These are phyloP conservation scores for Porpolomopsis calyptriformis DNA, from an alignment of 768 basidiomycete species.

Conservation along the genomic window DNA sequence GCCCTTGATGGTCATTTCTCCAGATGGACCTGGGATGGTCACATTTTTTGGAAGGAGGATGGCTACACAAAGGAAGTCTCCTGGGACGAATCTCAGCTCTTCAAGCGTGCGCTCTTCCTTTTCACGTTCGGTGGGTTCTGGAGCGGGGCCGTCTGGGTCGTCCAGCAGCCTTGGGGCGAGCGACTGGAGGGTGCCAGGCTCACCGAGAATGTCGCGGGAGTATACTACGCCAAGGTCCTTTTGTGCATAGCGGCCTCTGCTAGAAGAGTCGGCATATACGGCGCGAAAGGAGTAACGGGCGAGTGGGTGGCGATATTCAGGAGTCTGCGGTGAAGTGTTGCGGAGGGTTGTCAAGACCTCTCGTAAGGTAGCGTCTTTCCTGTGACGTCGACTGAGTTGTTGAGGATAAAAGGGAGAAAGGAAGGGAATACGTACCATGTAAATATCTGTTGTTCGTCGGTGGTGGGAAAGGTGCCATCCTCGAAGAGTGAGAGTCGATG, in stretches of 20 bases:
- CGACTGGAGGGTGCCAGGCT: conserved; percentile 51
- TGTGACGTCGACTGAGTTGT: conserved; percentile 17
- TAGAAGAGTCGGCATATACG: conserved; percentile 64
- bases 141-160: conserved; percentile 28
- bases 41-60: conserved; percentile 65
- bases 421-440: conserved; percentile 70
- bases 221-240: conserved; percentile 78
- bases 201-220: conserved; percentile 76
- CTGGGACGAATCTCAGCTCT: conserved; percentile 69
- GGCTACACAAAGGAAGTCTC: conserved; percentile 69
- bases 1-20: conserved; percentile 46
- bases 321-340: conserved; percentile 51
- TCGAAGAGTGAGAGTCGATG: conserved; percentile 68
- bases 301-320: conserved; percentile 72
- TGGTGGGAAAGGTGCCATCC: conserved; percentile 63
- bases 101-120: conserved; percentile 65
- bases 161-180: conserved; percentile 53
- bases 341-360: conserved; percentile 74
- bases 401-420: too few species aligned
- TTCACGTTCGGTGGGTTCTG: conserved; percentile 35
- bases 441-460: conserved; percentile 75
- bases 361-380: conserved; percentile 75
- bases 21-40: conserved; percentile 25
- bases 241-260: conserved; percentile 58
- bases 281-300: conserved; percentile 75